Conservation (phyloP, 176 grass and related monocot genomes). For the Oryza australiensis region DNA sequence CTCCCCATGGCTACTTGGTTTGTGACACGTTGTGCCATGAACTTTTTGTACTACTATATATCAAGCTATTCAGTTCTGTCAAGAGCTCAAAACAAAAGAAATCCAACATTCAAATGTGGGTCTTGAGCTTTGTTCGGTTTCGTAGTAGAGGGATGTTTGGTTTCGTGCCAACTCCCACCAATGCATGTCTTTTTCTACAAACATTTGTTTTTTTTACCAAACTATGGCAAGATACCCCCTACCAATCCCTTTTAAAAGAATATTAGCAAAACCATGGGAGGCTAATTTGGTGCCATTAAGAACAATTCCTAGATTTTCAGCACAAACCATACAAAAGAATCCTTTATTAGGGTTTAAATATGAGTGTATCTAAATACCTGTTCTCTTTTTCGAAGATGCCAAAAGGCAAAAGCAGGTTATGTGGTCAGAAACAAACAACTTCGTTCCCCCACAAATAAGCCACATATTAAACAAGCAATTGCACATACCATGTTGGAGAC, state of each 20-base stretch:
- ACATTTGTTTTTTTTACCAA: background rate
- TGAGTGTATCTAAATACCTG: background rate
- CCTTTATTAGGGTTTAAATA: background rate
- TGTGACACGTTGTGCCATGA: background rate
- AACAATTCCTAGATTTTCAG: background rate
- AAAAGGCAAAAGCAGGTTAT: background rate
- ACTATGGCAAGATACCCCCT: background rate
- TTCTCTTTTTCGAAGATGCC: background rate
- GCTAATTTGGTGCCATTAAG: background rate
- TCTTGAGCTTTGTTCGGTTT: too few species aligned
- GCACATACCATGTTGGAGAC: background rate
- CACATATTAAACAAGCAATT: conserved; percentile 22
- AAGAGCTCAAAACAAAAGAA: background rate
- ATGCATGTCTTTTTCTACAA: too few species aligned
- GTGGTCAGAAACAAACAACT: background rate
- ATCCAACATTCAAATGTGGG: background rate
- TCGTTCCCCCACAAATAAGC: background rate
- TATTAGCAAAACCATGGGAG: background rate
- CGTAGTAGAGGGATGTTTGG: too few species aligned
- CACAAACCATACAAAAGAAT: background rate
- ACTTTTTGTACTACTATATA: background rate
- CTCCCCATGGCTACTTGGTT: background rate
- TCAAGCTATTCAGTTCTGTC: background rate
- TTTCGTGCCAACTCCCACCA: too few species aligned
- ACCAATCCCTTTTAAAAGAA: too few species aligned